Evolutionary conservation across 176 grass and related monocot genomes (phyloP).

Genomic region (Carex parvula): DNA sequence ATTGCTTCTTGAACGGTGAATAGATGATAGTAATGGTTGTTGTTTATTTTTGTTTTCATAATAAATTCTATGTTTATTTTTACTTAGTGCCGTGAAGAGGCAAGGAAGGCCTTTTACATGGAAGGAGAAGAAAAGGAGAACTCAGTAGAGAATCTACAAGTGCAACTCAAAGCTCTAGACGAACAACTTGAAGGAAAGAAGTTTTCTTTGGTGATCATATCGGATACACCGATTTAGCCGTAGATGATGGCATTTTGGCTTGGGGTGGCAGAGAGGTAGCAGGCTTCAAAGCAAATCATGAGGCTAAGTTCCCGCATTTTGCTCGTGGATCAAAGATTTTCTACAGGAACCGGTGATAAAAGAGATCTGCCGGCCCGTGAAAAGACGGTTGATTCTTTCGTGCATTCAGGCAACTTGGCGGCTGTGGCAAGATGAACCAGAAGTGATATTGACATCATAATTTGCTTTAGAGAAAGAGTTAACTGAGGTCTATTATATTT

Average conservation of each 20-base stretch:
- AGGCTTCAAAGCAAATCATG: conserved; percentile 26
- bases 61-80: background rate
- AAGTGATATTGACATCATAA: conserved; percentile 12
- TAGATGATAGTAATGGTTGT: background rate
- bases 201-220: conserved; percentile 37
- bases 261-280: conserved; percentile 26
- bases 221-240: conserved; percentile 29
- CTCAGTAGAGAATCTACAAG: conserved; percentile 22
- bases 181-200: conserved; percentile 32
- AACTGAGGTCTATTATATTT: background rate
- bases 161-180: conserved; percentile 26
- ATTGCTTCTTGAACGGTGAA: background rate
- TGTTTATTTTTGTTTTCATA: background rate
- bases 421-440: background rate
- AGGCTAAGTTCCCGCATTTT: conserved; percentile 19
- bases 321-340: conserved; percentile 29
- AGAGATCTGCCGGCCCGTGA: conserved; percentile 26
- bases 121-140: conserved; percentile 35
- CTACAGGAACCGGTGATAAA: conserved; percentile 32
- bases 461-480: background rate
- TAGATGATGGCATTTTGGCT: conserved; percentile 35
- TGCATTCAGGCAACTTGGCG: background rate
- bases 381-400: conserved; percentile 35
- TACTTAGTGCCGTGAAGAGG: conserved; percentile 31
- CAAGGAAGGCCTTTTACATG: conserved; percentile 22